Conservation (phyloP, 2,329 filamentous ascomycete genomes). For the Botrytis porri region DNA sequence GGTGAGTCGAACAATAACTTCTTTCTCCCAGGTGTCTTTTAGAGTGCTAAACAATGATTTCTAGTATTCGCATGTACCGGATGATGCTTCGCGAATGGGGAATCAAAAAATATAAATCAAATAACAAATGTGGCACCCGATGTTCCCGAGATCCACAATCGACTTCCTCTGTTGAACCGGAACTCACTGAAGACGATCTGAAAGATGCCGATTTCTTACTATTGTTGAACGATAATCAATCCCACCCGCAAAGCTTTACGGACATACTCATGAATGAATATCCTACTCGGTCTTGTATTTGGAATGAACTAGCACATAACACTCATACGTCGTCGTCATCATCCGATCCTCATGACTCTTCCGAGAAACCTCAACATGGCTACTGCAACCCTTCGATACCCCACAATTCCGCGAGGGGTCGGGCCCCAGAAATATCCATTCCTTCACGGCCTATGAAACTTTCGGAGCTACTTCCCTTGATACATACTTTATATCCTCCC, state of each 20-base stretch:
- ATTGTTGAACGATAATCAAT: neutral
- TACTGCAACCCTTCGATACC: neutral
- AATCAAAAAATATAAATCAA: slow-evolving; percentile 21
- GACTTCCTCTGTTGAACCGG: neutral
- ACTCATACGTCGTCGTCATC: neutral
- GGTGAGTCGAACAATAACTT: slow-evolving; percentile 18
- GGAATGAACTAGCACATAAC: neutral
- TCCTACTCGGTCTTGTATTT: neutral
- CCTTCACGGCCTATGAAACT: slow-evolving; percentile 12
- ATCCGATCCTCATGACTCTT: neutral
- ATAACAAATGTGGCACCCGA: slow-evolving; percentile 8
- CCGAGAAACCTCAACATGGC: neutral
- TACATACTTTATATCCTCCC: neutral
- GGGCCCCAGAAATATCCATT: neutral
- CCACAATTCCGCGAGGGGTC: neutral
- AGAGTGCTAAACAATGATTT: neutral
- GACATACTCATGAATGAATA: slow-evolving; percentile 1
- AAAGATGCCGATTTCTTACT: neutral
- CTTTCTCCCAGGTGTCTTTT: too few species aligned
- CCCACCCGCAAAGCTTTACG: neutral
- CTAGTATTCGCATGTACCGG: slow-evolving; percentile 24
- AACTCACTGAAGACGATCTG: neutral
- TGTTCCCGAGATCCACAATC: slow-evolving; percentile 8
- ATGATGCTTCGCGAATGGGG: slow-evolving; percentile 22
- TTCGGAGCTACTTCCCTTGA: slow-evolving; percentile 10